phyloP scores from a whole-genome alignment of 805 yeast species.

The Barnettozyma salicaria region DNA sequence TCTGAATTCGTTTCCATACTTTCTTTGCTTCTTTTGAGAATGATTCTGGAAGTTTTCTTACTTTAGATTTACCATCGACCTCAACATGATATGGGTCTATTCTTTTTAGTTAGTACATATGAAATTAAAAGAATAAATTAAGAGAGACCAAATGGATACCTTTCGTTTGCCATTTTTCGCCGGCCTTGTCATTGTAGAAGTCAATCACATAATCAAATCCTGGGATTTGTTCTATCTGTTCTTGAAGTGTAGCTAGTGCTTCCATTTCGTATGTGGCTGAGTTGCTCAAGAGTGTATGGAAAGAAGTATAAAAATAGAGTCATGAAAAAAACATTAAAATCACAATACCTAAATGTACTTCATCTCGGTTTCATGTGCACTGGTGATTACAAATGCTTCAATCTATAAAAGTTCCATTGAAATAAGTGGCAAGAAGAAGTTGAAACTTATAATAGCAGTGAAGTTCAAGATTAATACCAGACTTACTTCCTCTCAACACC shows the following conservation, averaged over 20 bases:
- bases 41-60: conserved; percentile 54
- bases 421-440: no score
- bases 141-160: conserved; percentile 18
- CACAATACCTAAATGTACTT: no score
- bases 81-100: conserved; percentile 57
- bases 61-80: conserved; percentile 45
- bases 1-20: conserved; percentile 68
- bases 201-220: conserved; percentile 54
- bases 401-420: no score
- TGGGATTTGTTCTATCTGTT: conserved; percentile 44
- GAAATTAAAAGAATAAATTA: background rate
- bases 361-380: no score
- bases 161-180: conserved; percentile 52
- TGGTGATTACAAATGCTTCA: no score
- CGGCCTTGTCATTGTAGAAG: conserved; percentile 60
- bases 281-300: background rate
- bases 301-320: no score
- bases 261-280: conserved; percentile 18
- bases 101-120: no score
- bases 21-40: conserved; percentile 54
- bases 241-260: conserved; percentile 18
- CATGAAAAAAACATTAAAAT: no score
- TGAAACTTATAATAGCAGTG: no score
- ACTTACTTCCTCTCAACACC: no score
- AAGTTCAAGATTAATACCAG: no score